phyloP scores from a whole-genome alignment of 441 rosid genomes.

The Omphalea diandra region DNA sequence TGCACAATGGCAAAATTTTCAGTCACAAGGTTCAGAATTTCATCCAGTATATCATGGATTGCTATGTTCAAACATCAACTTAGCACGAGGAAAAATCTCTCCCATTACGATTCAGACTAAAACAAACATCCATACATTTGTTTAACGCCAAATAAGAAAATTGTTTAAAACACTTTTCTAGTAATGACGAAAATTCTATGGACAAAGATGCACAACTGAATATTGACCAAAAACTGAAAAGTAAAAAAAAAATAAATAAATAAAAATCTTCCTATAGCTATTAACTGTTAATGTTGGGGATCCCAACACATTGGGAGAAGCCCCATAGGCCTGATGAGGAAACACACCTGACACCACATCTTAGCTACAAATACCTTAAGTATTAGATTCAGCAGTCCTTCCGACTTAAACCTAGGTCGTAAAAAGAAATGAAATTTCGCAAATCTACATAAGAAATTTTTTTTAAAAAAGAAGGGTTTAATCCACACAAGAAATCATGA shows the following conservation, averaged over 20 bases:
- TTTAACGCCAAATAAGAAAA: neutral
- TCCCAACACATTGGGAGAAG: too few species aligned
- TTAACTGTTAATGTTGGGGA: too few species aligned
- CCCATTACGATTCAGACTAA: neutral
- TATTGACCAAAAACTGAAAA: neutral
- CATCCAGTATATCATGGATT: neutral
- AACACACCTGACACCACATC: too few species aligned
- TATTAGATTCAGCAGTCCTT: too few species aligned
- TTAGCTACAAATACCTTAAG: too few species aligned
- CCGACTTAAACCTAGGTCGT: too few species aligned
- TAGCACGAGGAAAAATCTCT: neutral
- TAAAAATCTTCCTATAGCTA: too few species aligned
- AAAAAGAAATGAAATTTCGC: too few species aligned
- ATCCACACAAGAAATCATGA: neutral
- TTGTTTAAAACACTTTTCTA: neutral
- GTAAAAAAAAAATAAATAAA: too few species aligned
- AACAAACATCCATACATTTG: neutral
- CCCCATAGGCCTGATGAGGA: too few species aligned
- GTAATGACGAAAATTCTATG: constrained; percentile 2
- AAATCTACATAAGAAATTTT: too few species aligned
- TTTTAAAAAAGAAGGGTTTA: neutral
- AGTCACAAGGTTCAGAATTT: neutral
- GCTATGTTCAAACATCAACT: neutral
- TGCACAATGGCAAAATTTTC: neutral
- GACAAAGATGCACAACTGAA: neutral